These are phyloP conservation scores for Balamuthia mandrillaris DNA, from an alignment of 208 protist species.

Conservation along the genomic window DNA sequence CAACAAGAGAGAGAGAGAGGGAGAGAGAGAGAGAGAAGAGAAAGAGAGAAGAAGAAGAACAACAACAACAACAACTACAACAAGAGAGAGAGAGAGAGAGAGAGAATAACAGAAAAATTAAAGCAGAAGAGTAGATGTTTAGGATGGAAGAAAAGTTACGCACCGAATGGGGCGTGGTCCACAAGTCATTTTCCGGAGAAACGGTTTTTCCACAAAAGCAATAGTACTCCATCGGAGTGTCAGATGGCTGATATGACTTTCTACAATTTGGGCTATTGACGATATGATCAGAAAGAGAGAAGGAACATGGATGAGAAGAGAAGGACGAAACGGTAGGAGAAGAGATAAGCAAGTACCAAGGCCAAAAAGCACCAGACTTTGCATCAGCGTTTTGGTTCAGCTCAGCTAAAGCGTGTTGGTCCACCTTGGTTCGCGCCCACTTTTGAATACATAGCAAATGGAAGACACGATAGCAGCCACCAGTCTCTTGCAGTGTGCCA, in stretches of 20 bases:
- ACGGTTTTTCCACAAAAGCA: neutral
- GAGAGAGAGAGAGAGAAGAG: too few relatives aligned
- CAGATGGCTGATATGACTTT: neutral
- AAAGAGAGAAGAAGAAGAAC: too few relatives aligned
- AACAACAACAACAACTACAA: too few relatives aligned
- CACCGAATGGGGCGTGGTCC: neutral
- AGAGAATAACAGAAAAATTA: too few relatives aligned
- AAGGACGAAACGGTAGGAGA: neutral
- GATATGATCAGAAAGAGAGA: neutral
- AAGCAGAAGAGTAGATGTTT: too few relatives aligned
- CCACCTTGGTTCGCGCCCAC: neutral
- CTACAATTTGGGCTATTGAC: conserved; percentile 15
- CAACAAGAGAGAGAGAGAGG: too few relatives aligned
- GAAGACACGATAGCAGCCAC: conserved; percentile 4
- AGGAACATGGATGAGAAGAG: neutral
- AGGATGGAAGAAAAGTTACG: neutral
- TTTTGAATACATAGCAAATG: conserved; percentile 10
- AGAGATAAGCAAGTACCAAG: neutral
- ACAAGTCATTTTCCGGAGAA: neutral
- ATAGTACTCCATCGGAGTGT: neutral
- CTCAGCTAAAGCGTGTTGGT: neutral
- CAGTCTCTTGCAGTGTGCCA: neutral
- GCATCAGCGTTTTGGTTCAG: neutral
- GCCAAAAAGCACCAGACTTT: neutral
- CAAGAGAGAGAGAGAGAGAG: too few relatives aligned